Evolutionary conservation across 805 yeast genomes (phyloP).

Genomic region (Kodamaea hsintzibuensis): DNA sequence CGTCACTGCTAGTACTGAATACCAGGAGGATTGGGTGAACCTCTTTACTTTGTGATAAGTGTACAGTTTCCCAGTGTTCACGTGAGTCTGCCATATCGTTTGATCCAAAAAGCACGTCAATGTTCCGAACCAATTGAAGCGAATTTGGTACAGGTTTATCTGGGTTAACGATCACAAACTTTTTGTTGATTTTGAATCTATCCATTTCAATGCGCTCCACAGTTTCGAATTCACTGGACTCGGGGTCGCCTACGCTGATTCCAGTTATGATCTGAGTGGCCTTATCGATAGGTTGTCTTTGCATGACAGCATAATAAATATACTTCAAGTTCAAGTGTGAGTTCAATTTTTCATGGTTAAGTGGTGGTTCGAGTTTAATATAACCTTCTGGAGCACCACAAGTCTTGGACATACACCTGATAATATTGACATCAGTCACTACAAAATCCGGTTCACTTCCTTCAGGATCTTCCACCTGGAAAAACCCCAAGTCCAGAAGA

Average conservation of each 20-base stretch:
- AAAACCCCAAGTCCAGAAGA: constrained; percentile 9
- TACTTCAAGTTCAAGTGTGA: constrained; percentile 1
- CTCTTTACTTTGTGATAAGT: constrained; percentile 2
- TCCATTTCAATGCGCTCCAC: constrained; percentile 6
- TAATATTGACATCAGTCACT: constrained; percentile 12
- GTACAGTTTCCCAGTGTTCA: constrained; percentile 18
- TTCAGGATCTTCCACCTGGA: not conserved
- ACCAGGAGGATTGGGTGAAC: constrained; percentile 19
- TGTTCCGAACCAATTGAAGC: constrained; percentile 20
- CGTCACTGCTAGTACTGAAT: constrained; percentile 16
- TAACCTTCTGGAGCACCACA: constrained; percentile 14
- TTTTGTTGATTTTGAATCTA: constrained; percentile 8
- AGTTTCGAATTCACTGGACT: not conserved
- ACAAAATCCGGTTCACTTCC: constrained; percentile 3
- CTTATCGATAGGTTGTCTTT: constrained; percentile 4
- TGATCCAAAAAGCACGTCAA: constrained; percentile 31
- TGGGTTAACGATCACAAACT: constrained; percentile 7
- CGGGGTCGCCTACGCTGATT: not conserved
- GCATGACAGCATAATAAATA: constrained; percentile 9
- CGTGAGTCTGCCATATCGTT: constrained; percentile 32
- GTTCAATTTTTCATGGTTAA: constrained; percentile 6
- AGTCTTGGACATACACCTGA: constrained; percentile 11
- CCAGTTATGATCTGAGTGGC: constrained; percentile 12
- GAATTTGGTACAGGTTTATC: constrained; percentile 5
- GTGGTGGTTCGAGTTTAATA: constrained; percentile 12